Base-by-base conservation (phyloP, 2,329 filamentous ascomycete genomes). In the Cyphellophora attinorum region DNA sequence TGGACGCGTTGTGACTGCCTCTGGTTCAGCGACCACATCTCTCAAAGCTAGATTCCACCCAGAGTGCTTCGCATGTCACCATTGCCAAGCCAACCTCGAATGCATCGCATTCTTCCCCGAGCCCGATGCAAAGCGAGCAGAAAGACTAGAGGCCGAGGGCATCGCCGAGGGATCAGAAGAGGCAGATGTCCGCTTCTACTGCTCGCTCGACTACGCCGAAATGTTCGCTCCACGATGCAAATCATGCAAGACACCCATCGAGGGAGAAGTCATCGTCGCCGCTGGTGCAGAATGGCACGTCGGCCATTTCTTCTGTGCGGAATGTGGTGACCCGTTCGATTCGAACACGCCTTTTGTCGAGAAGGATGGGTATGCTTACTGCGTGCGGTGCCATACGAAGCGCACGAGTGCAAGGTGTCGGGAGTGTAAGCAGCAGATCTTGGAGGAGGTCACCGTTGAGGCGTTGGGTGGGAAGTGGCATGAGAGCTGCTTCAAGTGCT, bases 131-230 rank as follows among this genome's bases (percentile, higher is more conserved):
- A 73, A 76, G 46, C 81, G 85, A 29, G 61, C 62, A 2, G 80
- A 80, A 33, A 79, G 91, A 16, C 63, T 94, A 1, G 74, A 77
- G 18, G 75, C 74, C 15, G 71, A 79, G 45, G 52, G 72, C 1
- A 57, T 83, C 8, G 34, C 41, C 6, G 63, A 75, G 5, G 79
- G 83, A 39, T 38, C 32, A 11, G 17, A 35, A 10, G 40, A 39
- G n/a, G 33, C 37, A 15, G 27, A 89, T 48, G 62, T 85, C 29
- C 78, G 89, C 8, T 96, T 96, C 70, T 98, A 83, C 64, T 98
- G 91, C 61, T 89, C 96, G 56, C 73, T 98, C n/a, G 91, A 98
- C 65, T 98, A 88, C 74, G 91, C 98, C 59, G 91, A 98, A 61
- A 67, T 82, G 35, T 98, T 85, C 60, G 86, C 83, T 19, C 91